Evolutionary conservation across 1,284 basidiomycete genomes (phyloP), one percentile per base, ranked within the genome.

Genomic region (Ceratobasidium sp.): DNA sequence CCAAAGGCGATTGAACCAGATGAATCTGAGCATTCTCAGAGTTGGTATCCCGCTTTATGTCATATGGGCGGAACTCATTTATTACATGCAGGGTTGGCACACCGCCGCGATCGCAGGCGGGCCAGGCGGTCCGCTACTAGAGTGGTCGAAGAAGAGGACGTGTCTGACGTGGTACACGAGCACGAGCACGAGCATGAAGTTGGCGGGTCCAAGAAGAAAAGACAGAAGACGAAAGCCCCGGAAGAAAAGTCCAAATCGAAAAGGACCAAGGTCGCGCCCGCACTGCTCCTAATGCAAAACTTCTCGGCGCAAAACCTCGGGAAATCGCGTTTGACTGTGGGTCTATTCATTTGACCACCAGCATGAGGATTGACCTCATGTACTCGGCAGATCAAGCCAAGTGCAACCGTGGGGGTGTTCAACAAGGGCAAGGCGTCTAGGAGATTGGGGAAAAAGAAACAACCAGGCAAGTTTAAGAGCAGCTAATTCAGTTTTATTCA

Each of bases 281-380:
- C 87, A 1, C 83, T 93, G 62, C 90, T 92, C 0, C 84, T 94
- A 19, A 88, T 94, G 88, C 90, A 93, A 75, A 91, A 91, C 0
- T 92, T 94, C 79, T 84, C 86, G 8, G 89, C 92, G 0, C 87
- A 87, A 2, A 93, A 92, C 76, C 86, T 94, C 15, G 89, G 89
- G 0, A 89, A 87, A 77, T 85, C 87, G 75, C 87, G 92, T 65
- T 81, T 94, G n/a, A 94, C 92, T 75, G 92, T 93, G 76, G 60
- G 85, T 80, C 24, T 59, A 24, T 71, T 15, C 65, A 33, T 27
- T 4, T 31, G 29, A 62, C 50, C 22, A 47, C 63, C 27, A 9
- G 41, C 57, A 36, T 69, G 14, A 63, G 27, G 66, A 51, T 74
- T 65, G 36, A 57, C 29, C 5, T 15, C 24, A 19, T 63, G 66